Evolutionary conservation across 1,284 basidiomycete species (phyloP), one percentile per base, ranked within the genome.

Genomic region (Pseudozyma thailandica): DNA sequence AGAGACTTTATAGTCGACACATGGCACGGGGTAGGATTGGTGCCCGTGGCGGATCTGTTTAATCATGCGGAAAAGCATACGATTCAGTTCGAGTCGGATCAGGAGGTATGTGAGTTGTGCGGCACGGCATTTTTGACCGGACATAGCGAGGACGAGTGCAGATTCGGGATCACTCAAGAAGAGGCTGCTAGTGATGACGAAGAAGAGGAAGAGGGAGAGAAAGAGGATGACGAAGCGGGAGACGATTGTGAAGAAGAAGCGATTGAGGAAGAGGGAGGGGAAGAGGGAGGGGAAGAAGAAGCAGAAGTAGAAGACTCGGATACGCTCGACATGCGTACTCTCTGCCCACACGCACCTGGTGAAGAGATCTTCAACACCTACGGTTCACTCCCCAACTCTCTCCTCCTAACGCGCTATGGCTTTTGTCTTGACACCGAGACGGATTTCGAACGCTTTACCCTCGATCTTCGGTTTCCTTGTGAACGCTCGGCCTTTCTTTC

Each of bases 1-100:
- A 62, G 80, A 13, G 73, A 78, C 15, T 82, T 82, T 50, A 65
- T 80, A 21, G 50, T 80, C 1, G 77, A 82, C 42, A 30, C 74
- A 2, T 74, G 56, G 25, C 79, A 81, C 42, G 76, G 65, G 0
- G 63, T 75, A 0, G 77, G 53, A 13, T 42, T 81, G 48, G 77
- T 79, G 5, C 78, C 79, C 13, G 45, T 81, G 10, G 74, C 77
- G 9, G 80, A 81, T 50, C 47, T 77, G 44, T 82, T 78, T 43
- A 78, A 82, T 27, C 80, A 82, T 48, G 49, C 63, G 2, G 72
- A 72, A 16, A 27, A 33, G 26, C 63, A 69, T 44, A 72, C 72
- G 46, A 65, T 77, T 10, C 75, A 80, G 37, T 80, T 81, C 42
- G 78, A 81, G 35, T 63, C 72, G 18, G 77, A 81, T 48, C 71